Evolutionary conservation across 306 rosid species (phyloP).

Genomic region (Quercus engelmannii): DNA sequence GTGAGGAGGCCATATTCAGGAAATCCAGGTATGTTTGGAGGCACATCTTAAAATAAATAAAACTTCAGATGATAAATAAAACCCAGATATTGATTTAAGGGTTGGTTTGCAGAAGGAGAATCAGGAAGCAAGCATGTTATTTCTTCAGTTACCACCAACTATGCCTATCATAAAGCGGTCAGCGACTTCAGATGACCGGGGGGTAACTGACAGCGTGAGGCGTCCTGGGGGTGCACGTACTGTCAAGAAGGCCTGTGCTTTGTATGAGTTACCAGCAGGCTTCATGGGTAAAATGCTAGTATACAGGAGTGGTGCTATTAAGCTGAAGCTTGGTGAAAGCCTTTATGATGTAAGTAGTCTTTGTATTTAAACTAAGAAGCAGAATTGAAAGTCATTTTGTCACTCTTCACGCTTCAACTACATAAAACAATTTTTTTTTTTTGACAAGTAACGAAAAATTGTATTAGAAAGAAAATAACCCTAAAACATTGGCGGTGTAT

Average conservation of each 20-base stretch:
- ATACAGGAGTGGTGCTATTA: conserved; percentile 73
- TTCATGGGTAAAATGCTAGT: conserved; percentile 82
- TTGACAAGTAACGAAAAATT: no score
- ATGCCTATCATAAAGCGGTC: conserved; percentile 44
- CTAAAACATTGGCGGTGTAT: no score
- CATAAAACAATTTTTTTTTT: neutral
- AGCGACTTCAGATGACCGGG: conserved; percentile 18
- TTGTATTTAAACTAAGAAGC: conserved; percentile 6
- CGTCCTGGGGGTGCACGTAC: conserved; percentile 15
- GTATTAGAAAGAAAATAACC: no score
- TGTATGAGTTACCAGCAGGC: conserved; percentile 61
- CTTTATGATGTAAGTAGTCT: conserved; percentile 69
- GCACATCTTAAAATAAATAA: conserved; percentile 3
- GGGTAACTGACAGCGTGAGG: conserved; percentile 26
- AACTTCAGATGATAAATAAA: no score
- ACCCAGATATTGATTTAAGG: no score
- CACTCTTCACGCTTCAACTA: neutral
- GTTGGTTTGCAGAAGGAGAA: conserved; percentile 66
- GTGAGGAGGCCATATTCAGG: conserved; percentile 77
- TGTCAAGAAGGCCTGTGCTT: conserved; percentile 27
- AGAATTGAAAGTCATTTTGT: neutral
- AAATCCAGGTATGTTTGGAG: conserved; percentile 62
- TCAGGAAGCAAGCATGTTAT: conserved; percentile 50
- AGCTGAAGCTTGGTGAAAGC: conserved; percentile 72
- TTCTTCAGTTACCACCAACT: conserved; percentile 56